phyloP scores from a whole-genome alignment of 768 basidiomycete species.

The Mycena amicta region DNA sequence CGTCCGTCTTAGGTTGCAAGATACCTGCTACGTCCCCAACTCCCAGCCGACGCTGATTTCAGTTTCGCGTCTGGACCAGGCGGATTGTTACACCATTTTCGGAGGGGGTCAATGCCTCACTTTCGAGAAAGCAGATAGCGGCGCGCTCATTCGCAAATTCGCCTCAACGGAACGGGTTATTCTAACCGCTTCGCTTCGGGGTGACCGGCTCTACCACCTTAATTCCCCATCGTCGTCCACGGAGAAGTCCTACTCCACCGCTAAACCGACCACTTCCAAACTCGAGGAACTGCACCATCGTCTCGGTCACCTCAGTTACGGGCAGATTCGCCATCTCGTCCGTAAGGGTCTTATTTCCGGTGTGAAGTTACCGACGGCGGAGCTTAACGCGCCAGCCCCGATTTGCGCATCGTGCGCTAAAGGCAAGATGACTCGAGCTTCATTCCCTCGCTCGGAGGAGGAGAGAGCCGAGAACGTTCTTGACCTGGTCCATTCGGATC shows the following conservation, averaged over 20 bases:
- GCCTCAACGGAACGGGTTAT: slow-evolving; percentile 6
- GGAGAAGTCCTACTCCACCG: slow-evolving; percentile 3
- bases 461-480: slow-evolving; percentile 16
- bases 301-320: slow-evolving; percentile 16
- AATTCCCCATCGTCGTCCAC: slow-evolving; percentile 5
- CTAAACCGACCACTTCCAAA: neutral
- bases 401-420: slow-evolving; percentile 13
- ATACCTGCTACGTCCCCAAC: slow-evolving; percentile 15
- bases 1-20: slow-evolving; percentile 4
- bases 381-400: slow-evolving; percentile 10
- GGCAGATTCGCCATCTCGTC: slow-evolving; percentile 3
- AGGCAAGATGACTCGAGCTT: slow-evolving; percentile 19
- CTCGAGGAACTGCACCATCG: slow-evolving; percentile 12
- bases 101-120: slow-evolving; percentile 11
- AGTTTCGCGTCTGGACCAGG: slow-evolving; percentile 14
- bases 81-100: slow-evolving; percentile 16
- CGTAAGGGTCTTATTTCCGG: slow-evolving; percentile 6
- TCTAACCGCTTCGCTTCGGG: slow-evolving; percentile 5
- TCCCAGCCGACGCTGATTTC: slow-evolving; percentile 16
- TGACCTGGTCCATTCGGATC: slow-evolving; percentile 32
- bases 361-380: slow-evolving; percentile 6
- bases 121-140: slow-evolving; percentile 13
- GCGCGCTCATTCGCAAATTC: slow-evolving; percentile 7
- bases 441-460: slow-evolving; percentile 14
- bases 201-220: slow-evolving; percentile 16